A percentile compares a stretch with the other conserved stretches of the same genome.
Evolutionary conservation across 768 basidiomycete species (phyloP).

Genomic region (Leccinum boreale): DNA sequence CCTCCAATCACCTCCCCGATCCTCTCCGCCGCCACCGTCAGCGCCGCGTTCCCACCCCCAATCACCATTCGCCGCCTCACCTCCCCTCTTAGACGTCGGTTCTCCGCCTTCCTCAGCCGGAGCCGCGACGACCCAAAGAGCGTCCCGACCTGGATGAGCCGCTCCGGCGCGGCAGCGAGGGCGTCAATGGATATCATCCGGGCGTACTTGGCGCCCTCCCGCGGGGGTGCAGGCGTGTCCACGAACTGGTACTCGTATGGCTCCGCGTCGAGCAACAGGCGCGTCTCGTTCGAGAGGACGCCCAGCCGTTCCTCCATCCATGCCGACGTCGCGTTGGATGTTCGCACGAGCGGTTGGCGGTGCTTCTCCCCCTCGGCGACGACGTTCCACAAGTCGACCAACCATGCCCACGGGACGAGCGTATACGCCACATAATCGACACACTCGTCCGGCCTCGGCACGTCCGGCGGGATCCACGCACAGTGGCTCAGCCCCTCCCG

Average conservation of each 20-base stretch:
- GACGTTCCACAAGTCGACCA: conserved; percentile 52
- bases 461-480: conserved; percentile 30
- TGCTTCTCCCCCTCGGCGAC: conserved; percentile 3
- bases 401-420: conserved; percentile 64
- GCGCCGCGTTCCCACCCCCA: conserved; percentile 46
- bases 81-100: conserved; percentile 41
- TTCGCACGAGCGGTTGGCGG: conserved; percentile 43
- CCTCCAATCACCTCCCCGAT: conserved; percentile 45
- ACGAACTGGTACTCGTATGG: conserved; percentile 49
- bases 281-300: conserved; percentile 39
- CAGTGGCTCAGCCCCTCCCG: conserved; percentile 50
- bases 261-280: conserved; percentile 47
- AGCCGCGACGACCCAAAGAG: conserved; percentile 76
- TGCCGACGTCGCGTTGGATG: conserved; percentile 46
- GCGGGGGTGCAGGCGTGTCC: conserved; percentile 9
- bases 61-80: conserved; percentile 60
- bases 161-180: conserved; percentile 28
- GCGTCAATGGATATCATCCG: conserved; percentile 4
- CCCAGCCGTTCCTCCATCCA: conserved; percentile 19
- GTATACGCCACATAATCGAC: conserved; percentile 59
- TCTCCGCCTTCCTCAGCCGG: conserved; percentile 40
- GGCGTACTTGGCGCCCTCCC: conserved; percentile 13
- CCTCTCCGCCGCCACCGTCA: conserved; percentile 40
- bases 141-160: conserved; percentile 67
- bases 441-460: conserved; percentile 53